Conservation (phyloP, 192 early-diverging fungal genomes). For the Podila horticola region DNA sequence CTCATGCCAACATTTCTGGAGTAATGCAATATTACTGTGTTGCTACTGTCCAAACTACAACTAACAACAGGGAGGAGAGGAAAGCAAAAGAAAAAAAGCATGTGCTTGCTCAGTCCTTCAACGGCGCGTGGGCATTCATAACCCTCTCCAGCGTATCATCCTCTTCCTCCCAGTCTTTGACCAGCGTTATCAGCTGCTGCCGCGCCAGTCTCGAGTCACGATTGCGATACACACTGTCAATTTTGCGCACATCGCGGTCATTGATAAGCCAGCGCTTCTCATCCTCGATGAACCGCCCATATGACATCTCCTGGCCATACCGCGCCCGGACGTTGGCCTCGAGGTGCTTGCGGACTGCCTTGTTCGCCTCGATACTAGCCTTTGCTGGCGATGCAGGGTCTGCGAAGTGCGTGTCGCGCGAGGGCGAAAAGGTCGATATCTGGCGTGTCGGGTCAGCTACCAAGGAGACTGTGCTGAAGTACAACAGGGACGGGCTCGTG, state of each 20-base stretch:
- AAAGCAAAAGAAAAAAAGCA: no score
- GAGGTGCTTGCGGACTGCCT: not conserved
- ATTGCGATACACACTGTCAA: constrained; percentile 8
- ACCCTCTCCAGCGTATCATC: constrained; percentile 14
- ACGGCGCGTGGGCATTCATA: not conserved
- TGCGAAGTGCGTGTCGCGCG: not conserved
- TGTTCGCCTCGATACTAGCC: not conserved
- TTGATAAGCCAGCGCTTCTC: constrained; percentile 3
- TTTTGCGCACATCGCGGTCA: constrained; percentile 7
- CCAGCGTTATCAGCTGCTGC: not conserved
- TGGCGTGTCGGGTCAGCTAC: constrained; percentile 5
- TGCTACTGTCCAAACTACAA: no score
- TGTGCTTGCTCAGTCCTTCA: no score
- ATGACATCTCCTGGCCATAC: not conserved
- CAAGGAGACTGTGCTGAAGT: constrained; percentile 2
- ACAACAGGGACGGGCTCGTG: not conserved
- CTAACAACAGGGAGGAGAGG: no score
- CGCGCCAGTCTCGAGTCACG: constrained; percentile 1
- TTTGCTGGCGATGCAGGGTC: not conserved
- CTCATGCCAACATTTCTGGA: no score
- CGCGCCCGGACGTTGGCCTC: constrained; percentile 1
- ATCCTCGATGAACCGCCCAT: not conserved
- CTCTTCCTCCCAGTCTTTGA: constrained; percentile 14
- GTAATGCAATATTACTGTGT: no score
- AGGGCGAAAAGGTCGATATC: not conserved